These are phyloP conservation scores for Mercurialis annua DNA, from an alignment of 345 rosid species.

Conservation along the genomic window DNA sequence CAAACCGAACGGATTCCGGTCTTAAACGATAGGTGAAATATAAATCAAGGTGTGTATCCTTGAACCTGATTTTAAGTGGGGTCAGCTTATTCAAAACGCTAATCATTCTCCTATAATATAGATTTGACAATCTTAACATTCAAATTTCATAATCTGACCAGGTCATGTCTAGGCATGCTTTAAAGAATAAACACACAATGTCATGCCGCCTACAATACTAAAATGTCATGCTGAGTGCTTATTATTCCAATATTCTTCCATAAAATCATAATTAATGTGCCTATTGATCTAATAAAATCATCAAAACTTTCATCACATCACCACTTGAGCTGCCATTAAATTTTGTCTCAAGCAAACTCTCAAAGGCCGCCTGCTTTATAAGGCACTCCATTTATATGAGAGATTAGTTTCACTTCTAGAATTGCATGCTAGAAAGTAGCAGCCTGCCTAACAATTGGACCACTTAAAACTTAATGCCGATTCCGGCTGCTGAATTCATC, in stretches of 20 bases:
- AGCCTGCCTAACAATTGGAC: constrained; percentile 1
- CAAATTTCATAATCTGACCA: constrained; percentile 5
- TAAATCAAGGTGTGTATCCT: too few relatives aligned
- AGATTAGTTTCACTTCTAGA: not conserved
- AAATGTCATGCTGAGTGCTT: not conserved
- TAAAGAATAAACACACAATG: not conserved
- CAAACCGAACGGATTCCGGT: too few relatives aligned
- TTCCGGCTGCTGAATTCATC: not conserved
- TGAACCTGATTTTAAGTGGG: too few relatives aligned
- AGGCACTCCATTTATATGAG: not conserved
- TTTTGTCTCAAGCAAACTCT: not conserved
- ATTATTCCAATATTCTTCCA: not conserved
- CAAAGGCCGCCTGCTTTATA: not conserved
- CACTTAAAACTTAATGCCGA: not conserved
- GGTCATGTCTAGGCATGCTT: constrained; percentile 12
- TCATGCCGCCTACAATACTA: constrained; percentile 5
- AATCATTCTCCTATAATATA: not conserved
- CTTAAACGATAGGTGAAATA: too few relatives aligned
- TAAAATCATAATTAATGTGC: not conserved
- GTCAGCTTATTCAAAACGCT: too few relatives aligned
- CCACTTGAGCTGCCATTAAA: not conserved
- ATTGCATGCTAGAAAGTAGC: not conserved
- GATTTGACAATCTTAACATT: constrained; percentile 3
- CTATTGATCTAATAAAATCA: too few relatives aligned
- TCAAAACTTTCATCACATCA: not conserved